Evolutionary conservation across 2,329 filamentous ascomycete genomes (phyloP).

Genomic region (Coniochaeta sp.): DNA sequence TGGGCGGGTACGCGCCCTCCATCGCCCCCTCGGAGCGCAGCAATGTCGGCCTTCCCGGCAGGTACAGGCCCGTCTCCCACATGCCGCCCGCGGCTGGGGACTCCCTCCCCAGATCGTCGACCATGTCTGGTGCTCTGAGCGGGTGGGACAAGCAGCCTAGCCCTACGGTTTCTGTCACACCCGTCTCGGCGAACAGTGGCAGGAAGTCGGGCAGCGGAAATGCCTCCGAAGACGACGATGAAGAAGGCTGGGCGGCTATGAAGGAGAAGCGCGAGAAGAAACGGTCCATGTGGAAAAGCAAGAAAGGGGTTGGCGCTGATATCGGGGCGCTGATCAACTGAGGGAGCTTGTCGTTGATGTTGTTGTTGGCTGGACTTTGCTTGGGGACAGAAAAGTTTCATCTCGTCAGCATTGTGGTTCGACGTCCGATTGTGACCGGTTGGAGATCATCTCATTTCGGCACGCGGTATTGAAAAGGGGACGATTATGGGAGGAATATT

Average conservation of each 20-base stretch:
- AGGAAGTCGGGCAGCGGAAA: constrained; percentile 26
- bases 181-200: neutral
- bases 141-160: constrained; percentile 25
- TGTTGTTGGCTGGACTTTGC: neutral
- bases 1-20: constrained; percentile 72
- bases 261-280: constrained; percentile 63
- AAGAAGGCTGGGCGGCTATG: constrained; percentile 65
- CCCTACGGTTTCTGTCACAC: constrained; percentile 21
- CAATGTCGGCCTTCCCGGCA: constrained; percentile 81
- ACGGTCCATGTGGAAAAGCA: constrained; percentile 56
- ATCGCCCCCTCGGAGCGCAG: constrained; percentile 95
- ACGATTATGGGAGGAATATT: neutral
- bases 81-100: constrained; percentile 23
- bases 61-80: constrained; percentile 84
- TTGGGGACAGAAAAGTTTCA: neutral
- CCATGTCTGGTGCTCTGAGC: constrained; percentile 33
- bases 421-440: too few relatives aligned
- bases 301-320: constrained; percentile 45
- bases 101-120: constrained; percentile 28
- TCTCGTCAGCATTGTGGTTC: neutral
- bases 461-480: neutral
- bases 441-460: too few relatives aligned
- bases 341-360: constrained; percentile 7
- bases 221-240: constrained; percentile 57
- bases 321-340: constrained; percentile 40